These are phyloP conservation scores for Cicer judaicum DNA, from an alignment of 306 rosid species.

Conservation along the genomic window DNA sequence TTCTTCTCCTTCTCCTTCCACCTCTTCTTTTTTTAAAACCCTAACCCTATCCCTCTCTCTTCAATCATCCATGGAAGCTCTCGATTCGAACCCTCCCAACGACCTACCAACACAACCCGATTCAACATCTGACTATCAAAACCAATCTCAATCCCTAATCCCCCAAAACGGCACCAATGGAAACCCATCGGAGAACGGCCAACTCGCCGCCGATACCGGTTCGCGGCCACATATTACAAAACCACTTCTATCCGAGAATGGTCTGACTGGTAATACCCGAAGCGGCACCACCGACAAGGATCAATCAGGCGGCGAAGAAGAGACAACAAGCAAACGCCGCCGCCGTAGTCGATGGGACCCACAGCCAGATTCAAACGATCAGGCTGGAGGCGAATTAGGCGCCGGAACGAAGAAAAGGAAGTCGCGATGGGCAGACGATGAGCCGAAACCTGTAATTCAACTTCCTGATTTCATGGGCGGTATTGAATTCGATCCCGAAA, in stretches of 20 bases:
- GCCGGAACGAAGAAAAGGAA: conserved; percentile 75
- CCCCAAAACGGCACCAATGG: conserved; percentile 6
- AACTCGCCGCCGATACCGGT: background rate
- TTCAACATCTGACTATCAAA: background rate
- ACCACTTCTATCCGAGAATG: conserved; percentile 74
- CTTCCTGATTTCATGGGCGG: conserved; percentile 98
- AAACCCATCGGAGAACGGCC: conserved; percentile 36
- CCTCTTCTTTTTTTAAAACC: conserved; percentile 23
- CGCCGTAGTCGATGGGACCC: conserved; percentile 98
- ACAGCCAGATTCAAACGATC: conserved; percentile 81
- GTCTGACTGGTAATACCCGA: conserved; percentile 68
- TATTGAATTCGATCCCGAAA: conserved; percentile 94
- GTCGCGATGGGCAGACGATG: conserved; percentile 97
- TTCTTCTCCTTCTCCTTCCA: background rate
- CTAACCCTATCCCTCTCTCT: conserved; percentile 16
- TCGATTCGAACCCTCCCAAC: conserved; percentile 49
- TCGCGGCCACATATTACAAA: conserved; percentile 44
- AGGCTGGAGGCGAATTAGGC: conserved; percentile 65
- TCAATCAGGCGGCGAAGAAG: conserved; percentile 92
- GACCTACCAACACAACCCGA: conserved; percentile 19
- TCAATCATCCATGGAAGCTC: conserved; percentile 64
- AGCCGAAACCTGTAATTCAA: conserved; percentile 87
- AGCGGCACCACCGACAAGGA: conserved; percentile 85
- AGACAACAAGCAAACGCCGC: conserved; percentile 79
- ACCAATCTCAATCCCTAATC: conserved; percentile 31